Evolutionary conservation across 805 yeast species (phyloP).

Genomic region (Sugiyamaella smithiae): DNA sequence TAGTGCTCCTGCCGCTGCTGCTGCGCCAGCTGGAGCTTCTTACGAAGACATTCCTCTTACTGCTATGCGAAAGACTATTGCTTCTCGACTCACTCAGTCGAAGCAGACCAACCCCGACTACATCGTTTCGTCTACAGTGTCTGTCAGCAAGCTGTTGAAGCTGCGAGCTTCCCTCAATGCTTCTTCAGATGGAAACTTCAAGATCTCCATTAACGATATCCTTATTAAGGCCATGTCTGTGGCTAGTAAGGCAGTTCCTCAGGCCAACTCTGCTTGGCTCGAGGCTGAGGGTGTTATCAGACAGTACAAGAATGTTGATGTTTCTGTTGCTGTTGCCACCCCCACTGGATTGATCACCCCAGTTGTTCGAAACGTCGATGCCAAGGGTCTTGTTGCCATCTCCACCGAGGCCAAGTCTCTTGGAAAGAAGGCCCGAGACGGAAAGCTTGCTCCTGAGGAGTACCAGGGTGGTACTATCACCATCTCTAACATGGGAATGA

Average conservation of each 20-base stretch:
- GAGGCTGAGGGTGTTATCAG: conserved; percentile 87
- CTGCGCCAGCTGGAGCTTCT: conserved; percentile 52
- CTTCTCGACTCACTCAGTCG: conserved; percentile 80
- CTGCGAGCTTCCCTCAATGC: conserved; percentile 88
- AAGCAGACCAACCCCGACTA: conserved; percentile 87
- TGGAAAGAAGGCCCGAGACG: conserved; percentile 93
- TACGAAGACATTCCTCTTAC: conserved; percentile 84
- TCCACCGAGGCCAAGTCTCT: conserved; percentile 84
- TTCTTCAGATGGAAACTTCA: conserved; percentile 79
- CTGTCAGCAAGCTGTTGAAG: conserved; percentile 87
- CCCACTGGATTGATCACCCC: conserved; percentile 98
- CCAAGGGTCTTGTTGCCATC: conserved; percentile 80
- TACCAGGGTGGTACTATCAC: conserved; percentile 99
- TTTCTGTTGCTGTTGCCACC: conserved; percentile 97
- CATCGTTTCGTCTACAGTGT: conserved; percentile 81
- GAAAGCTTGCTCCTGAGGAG: conserved; percentile 92
- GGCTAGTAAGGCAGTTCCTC: conserved; percentile 88
- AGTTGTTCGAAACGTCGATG: conserved; percentile 82
- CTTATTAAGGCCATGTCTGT: conserved; percentile 90
- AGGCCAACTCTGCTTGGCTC: conserved; percentile 91
- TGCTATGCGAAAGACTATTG: conserved; percentile 91
- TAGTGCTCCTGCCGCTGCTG: conserved; percentile 40
- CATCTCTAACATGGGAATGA: conserved; percentile 98
- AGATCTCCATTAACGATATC: conserved; percentile 89
- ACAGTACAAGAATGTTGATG: conserved; percentile 88